These are phyloP conservation scores for Lodderomyces beijingensis DNA, from an alignment of 1,139 yeast species.

Conservation along the genomic window DNA sequence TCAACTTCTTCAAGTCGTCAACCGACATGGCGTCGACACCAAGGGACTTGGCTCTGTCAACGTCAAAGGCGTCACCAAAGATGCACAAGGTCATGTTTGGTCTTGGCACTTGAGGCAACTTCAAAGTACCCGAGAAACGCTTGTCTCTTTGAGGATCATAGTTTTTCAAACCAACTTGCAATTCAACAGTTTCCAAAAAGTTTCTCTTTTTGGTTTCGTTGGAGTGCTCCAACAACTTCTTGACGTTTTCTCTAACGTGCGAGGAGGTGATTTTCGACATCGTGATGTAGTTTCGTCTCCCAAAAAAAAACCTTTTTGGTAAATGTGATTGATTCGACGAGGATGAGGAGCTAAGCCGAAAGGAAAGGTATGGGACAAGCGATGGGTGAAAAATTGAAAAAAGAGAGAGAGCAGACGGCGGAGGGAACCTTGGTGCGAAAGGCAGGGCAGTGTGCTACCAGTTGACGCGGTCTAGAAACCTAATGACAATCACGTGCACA, in stretches of 20 bases:
- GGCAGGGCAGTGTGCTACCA: too few species aligned
- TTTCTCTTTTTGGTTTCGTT: constrained; percentile 98
- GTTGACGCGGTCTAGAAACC: too few species aligned
- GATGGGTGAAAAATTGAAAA: constrained; percentile 4
- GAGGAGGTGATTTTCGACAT: constrained; percentile 94
- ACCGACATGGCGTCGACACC: constrained; percentile 99
- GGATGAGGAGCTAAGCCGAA: constrained; percentile 28
- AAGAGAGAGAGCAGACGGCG: constrained; percentile 1
- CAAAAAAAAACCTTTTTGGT: constrained; percentile 45
- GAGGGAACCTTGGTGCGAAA: too few species aligned
- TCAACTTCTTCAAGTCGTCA: constrained; percentile 99
- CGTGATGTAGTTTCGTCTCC: constrained; percentile 58
- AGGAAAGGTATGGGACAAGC: constrained; percentile 3
- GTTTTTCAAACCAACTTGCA: constrained; percentile 99
- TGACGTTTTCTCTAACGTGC: constrained; percentile 96
- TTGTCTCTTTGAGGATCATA: constrained; percentile 99
- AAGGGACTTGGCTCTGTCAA: constrained; percentile 99
- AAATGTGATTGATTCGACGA: constrained; percentile 49
- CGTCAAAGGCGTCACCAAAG: constrained; percentile 99
- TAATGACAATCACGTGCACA: too few species aligned
- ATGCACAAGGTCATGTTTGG: constrained; percentile 99
- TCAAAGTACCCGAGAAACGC: constrained; percentile 99
- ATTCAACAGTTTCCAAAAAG: constrained; percentile 99
- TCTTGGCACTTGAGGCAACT: constrained; percentile 99
- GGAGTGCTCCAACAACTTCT: constrained; percentile 87